These are phyloP conservation scores for Gentiana dahurica DNA, from an alignment of 257 asterid genomes.

Conservation along the genomic window DNA sequence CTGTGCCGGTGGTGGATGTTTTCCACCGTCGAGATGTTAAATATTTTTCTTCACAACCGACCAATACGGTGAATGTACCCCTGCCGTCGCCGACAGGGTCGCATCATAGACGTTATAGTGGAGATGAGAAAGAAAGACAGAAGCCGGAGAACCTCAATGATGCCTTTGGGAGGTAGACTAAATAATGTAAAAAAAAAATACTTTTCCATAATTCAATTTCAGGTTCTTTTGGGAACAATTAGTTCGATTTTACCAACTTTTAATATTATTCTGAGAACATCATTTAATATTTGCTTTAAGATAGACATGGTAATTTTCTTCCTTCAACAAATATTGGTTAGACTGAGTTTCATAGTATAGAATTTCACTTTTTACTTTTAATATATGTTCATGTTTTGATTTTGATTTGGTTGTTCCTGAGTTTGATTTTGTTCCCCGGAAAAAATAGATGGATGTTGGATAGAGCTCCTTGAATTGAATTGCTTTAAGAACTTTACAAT, in stretches of 20 bases:
- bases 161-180: slow-evolving; percentile 12
- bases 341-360: too few relatives aligned
- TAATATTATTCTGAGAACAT: neutral
- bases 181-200: neutral
- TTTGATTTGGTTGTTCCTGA: neutral
- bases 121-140: slow-evolving; percentile 23
- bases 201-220: neutral
- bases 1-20: slow-evolving; percentile 52
- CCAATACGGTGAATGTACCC: slow-evolving; percentile 28
- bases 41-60: slow-evolving; percentile 4
- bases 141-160: slow-evolving; percentile 9
- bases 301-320: too few relatives aligned
- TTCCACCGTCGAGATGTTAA: slow-evolving; percentile 30
- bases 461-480: neutral
- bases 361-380: too few relatives aligned
- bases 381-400: too few relatives aligned
- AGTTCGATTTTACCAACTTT: neutral
- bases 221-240: neutral
- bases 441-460: neutral
- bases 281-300: neutral
- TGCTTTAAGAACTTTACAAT: neutral
- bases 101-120: slow-evolving; percentile 3
- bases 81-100: slow-evolving; percentile 47
- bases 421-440: neutral
- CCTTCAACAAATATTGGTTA: too few relatives aligned